Evolutionary conservation across 768 basidiomycete genomes (phyloP), one percentile per base, ranked within the genome.

Genomic region (Filobasidium floriforme): DNA sequence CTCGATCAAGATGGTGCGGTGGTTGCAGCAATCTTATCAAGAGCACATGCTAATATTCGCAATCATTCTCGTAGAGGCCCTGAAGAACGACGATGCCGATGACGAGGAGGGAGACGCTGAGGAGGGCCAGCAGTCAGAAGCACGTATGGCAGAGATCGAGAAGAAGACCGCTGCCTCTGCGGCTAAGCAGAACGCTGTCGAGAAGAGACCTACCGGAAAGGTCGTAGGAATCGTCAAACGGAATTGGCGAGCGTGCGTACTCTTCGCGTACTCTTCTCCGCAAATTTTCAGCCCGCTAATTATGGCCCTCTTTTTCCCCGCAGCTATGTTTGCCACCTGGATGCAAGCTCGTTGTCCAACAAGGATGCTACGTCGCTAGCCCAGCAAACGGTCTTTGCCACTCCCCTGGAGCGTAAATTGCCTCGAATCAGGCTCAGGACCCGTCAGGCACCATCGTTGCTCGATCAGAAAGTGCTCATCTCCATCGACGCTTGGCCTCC

Each of bases 361-460:
- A 84, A 86, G 3, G 86, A 86, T 65, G 75, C 85, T 18, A 89
- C 89, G 0, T 92, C 91, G 1, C 67, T 79, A 7, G 76, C 79
- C 3, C 86, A 87, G 63, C 92, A 93, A 80, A 89, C 92, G 0
- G 89, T 98, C 32, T 92, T 97, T 76, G 94, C 92, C 0, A 90
- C 89, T 1, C 94, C 96, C 0, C 88, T 94, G 44, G 93, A 92
- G 12, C 85, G 90, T 9, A 83, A 89, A 14, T 85, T 98, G 61
- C 96, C 96, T 0, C 89, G 92, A 54, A 97, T 98, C 72, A 87
- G 93, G 29, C 82, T 99, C 49, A 87, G 92, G 41, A 99, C 96
- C 0, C 88, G 96, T 7, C 96, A 99, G 81, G 93, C 92, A 0
- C 89, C 92, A 0, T 78, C 84, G 1, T 85, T 99, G 18, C 78